These are phyloP conservation scores for Hypseocharis bilobata DNA, from an alignment of 441 rosid genomes.

Conservation along the genomic window DNA sequence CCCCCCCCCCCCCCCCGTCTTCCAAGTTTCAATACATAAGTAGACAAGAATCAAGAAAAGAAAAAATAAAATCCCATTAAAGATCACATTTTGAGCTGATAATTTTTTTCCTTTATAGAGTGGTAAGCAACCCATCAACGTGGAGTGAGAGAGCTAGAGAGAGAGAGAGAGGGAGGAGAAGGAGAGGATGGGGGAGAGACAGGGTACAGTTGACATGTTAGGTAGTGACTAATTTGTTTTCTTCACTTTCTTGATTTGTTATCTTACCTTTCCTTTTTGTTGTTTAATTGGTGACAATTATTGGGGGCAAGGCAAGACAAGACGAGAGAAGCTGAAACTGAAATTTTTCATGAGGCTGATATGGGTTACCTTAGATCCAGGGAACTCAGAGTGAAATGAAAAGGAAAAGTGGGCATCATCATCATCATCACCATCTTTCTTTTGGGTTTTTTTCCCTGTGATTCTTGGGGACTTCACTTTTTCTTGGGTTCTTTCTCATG, in stretches of 20 bases:
- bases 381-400: slow-evolving; percentile 33
- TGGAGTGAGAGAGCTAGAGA: slow-evolving; percentile 18
- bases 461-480: slow-evolving; percentile 36
- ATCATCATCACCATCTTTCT: too few relatives aligned
- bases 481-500: slow-evolving; percentile 42
- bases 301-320: too few relatives aligned
- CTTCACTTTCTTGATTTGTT: too few relatives aligned
- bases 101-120: slow-evolving; percentile 19
- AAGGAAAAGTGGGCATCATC: slow-evolving; percentile 28
- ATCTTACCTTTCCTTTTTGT: too few relatives aligned
- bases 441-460: slow-evolving; percentile 46
- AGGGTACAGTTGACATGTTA: too few relatives aligned
- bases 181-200: too few relatives aligned
- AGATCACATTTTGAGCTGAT: slow-evolving; percentile 23
- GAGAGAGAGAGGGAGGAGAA: slow-evolving; percentile 18
- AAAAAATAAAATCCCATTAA: background rate
- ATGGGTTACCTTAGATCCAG: slow-evolving; percentile 60
- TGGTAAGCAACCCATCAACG: slow-evolving; percentile 24
- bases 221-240: too few relatives aligned
- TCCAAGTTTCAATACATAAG: slow-evolving; percentile 14
- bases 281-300: too few relatives aligned
- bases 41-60: slow-evolving; percentile 12
- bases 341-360: slow-evolving; percentile 35
- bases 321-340: too few relatives aligned
- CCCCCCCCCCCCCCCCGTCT: slow-evolving; percentile 20